Conservation (phyloP, 2,329 filamentous ascomycete genomes). For the Ramularia collo-cygni region DNA sequence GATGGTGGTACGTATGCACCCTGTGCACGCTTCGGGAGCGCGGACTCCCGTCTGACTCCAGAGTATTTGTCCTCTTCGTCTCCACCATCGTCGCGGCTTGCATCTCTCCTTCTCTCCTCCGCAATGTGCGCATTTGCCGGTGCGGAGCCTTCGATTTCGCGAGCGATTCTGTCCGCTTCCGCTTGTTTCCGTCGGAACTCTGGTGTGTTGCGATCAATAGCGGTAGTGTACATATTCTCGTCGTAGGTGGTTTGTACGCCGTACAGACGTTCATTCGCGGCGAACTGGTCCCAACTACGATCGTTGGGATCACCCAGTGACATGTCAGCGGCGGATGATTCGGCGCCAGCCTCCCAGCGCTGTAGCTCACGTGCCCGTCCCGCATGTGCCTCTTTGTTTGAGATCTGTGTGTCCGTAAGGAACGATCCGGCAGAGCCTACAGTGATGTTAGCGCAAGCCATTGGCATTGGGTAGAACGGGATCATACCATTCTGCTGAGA, state of each 20-base stretch:
- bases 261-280: slow-evolving; percentile 78
- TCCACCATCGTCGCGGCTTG: slow-evolving; percentile 55
- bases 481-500: slow-evolving; percentile 50
- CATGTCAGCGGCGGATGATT: slow-evolving; percentile 50
- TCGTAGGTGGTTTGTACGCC: slow-evolving; percentile 86
- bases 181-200: slow-evolving; percentile 72
- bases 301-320: slow-evolving; percentile 48
- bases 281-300: slow-evolving; percentile 83
- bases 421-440: slow-evolving; percentile 62
- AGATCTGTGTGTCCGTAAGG: slow-evolving; percentile 83
- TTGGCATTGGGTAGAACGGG: background rate
- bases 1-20: slow-evolving; percentile 89
- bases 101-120: slow-evolving; percentile 71
- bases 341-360: slow-evolving; percentile 65
- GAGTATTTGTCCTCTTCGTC: slow-evolving; percentile 98
- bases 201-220: slow-evolving; percentile 77
- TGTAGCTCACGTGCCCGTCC: slow-evolving; percentile 70
- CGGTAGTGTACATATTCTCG: slow-evolving; percentile 89
- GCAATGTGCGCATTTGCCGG: slow-evolving; percentile 75
- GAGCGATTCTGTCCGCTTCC: slow-evolving; percentile 73
- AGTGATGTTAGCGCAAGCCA: slow-evolving; percentile 12
- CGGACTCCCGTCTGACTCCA: slow-evolving; percentile 66
- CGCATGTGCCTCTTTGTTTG: slow-evolving; percentile 53
- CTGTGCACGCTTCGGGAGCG: slow-evolving; percentile 52
- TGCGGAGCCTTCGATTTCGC: slow-evolving; percentile 76